Conservation (phyloP, 805 yeast genomes). For the Ogataea pilisensis region DNA sequence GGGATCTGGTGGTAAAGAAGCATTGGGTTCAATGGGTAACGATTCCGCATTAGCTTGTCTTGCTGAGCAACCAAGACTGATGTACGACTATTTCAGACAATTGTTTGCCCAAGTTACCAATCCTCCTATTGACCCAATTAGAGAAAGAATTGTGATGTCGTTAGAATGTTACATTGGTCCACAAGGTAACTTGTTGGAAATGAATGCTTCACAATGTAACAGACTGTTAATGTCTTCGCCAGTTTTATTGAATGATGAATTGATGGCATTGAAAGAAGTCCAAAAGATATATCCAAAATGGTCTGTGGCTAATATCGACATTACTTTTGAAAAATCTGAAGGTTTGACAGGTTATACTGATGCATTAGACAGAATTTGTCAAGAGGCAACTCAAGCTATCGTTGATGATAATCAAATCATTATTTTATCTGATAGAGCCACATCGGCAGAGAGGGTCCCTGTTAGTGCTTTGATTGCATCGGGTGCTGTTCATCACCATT, state of each 20-base stretch:
- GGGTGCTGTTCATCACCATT: slow-evolving; percentile 95
- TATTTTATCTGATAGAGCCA: slow-evolving; percentile 67
- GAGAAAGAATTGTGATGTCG: slow-evolving; percentile 96
- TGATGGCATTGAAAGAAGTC: slow-evolving; percentile 70
- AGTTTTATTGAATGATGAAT: slow-evolving; percentile 67
- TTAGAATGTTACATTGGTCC: slow-evolving; percentile 97
- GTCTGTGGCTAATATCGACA: slow-evolving; percentile 79
- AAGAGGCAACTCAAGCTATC: slow-evolving; percentile 82
- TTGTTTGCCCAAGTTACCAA: slow-evolving; percentile 97
- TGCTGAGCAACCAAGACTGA: slow-evolving; percentile 84
- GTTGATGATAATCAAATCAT: slow-evolving; percentile 70
- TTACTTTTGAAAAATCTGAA: slow-evolving; percentile 77
- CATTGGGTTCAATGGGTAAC: slow-evolving; percentile 98
- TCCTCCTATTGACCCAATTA: slow-evolving; percentile 97
- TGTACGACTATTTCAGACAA: slow-evolving; percentile 93
- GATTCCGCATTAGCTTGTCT: slow-evolving; percentile 94
- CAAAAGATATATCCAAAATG: slow-evolving; percentile 77
- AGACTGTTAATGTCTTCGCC: slow-evolving; percentile 82
- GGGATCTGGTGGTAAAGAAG: slow-evolving; percentile 90
- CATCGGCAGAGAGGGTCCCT: slow-evolving; percentile 62
- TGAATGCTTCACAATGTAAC: slow-evolving; percentile 89
- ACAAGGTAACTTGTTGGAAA: slow-evolving; percentile 93
- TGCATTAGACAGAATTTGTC: slow-evolving; percentile 82
- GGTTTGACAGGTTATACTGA: slow-evolving; percentile 83
- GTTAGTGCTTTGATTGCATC: slow-evolving; percentile 87